These are phyloP conservation scores for Pneumocystis jirovecii DNA, from an alignment of 1,139 yeast species.

Conservation along the genomic window DNA sequence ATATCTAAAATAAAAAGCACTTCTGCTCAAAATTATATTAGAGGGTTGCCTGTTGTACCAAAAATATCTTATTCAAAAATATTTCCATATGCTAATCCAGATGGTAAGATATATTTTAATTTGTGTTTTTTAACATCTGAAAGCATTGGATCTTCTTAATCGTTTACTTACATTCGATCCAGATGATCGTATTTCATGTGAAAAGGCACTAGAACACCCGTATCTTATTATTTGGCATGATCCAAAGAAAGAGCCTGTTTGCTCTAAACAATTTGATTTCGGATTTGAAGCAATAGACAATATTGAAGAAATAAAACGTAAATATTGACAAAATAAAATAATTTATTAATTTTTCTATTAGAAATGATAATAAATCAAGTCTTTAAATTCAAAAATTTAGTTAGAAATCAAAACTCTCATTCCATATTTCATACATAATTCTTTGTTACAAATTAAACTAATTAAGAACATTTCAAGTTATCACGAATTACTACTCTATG, in stretches of 20 bases:
- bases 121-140: constrained; percentile 14
- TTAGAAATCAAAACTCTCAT: constrained; percentile 31
- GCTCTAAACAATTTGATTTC: constrained; percentile 73
- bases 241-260: constrained; percentile 83
- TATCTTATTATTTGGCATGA: constrained; percentile 91
- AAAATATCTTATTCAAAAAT: constrained; percentile 58
- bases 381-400: constrained; percentile 60
- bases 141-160: constrained; percentile 69
- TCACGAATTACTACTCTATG: neutral
- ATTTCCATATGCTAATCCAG: constrained; percentile 73
- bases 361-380: constrained; percentile 72
- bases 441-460: neutral
- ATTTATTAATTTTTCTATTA: neutral
- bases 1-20: constrained; percentile 61
- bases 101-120: neutral
- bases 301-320: constrained; percentile 48
- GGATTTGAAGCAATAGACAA: constrained; percentile 80
- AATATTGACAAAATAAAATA: neutral
- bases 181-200: constrained; percentile 68
- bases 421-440: neutral
- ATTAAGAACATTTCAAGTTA: neutral
- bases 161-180: constrained; percentile 83
- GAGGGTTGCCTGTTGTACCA: constrained; percentile 70
- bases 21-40: constrained; percentile 80
- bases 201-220: constrained; percentile 78